phyloP scores from a whole-genome alignment of 192 early-diverging fungal genomes.

The Entomortierella lignicola region DNA sequence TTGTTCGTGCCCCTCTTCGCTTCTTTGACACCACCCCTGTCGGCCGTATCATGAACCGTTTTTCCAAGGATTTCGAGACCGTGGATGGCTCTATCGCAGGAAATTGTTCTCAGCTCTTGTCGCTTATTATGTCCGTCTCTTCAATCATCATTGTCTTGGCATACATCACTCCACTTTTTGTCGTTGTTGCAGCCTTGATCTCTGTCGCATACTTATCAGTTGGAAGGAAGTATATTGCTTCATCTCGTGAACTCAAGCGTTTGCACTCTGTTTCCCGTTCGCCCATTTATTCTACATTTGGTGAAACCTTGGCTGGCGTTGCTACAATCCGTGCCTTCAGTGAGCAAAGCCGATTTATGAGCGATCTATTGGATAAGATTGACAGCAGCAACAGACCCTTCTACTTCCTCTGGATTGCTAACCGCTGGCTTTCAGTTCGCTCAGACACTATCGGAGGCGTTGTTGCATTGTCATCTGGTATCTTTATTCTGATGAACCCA shows the following conservation, averaged over 20 bases:
- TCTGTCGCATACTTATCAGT: constrained; percentile 67
- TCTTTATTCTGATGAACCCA: constrained; percentile 68
- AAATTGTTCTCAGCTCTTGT: constrained; percentile 54
- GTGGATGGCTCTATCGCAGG: constrained; percentile 73
- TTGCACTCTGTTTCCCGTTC: constrained; percentile 81
- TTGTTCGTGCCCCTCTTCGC: constrained; percentile 73
- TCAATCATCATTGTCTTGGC: constrained; percentile 67
- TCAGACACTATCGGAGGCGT: constrained; percentile 75
- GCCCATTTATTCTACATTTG: constrained; percentile 79
- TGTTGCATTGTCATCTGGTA: constrained; percentile 69
- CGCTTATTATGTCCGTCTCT: constrained; percentile 54
- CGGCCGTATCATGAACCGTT: constrained; percentile 88
- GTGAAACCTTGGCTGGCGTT: constrained; percentile 71
- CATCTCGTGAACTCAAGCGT: constrained; percentile 92
- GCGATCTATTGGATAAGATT: constrained; percentile 63
- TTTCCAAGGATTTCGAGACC: constrained; percentile 83
- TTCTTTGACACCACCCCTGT: constrained; percentile 86
- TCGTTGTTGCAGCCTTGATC: constrained; percentile 62
- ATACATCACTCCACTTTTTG: constrained; percentile 70
- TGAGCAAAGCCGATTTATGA: constrained; percentile 71
- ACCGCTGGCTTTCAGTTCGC: constrained; percentile 83
- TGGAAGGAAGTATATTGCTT: constrained; percentile 74
- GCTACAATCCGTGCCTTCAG: constrained; percentile 85
- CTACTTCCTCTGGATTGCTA: constrained; percentile 84
- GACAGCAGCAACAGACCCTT: constrained; percentile 85